These are phyloP conservation scores for Yamadazyma tumulicola DNA, from an alignment of 805 yeast species.

Conservation along the genomic window DNA sequence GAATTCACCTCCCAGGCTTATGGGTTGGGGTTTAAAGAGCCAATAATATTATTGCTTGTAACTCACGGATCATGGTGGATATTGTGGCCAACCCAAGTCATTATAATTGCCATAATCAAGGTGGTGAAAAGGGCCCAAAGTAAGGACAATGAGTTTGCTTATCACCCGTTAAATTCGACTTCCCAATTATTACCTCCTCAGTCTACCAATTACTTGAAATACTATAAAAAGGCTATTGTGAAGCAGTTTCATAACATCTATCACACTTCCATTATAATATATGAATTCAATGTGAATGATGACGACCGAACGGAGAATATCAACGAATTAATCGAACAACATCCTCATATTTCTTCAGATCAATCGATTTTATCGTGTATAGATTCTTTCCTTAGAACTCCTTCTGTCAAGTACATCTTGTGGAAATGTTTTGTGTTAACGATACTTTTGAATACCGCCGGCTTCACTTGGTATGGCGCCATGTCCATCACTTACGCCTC, in stretches of 20 bases:
- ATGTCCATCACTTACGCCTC: constrained; percentile 77
- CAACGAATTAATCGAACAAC: constrained; percentile 31
- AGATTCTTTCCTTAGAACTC: constrained; percentile 36
- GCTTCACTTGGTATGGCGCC: constrained; percentile 82
- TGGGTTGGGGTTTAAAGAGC: constrained; percentile 58
- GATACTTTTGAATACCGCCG: constrained; percentile 66
- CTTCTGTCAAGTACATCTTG: constrained; percentile 48
- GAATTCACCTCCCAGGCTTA: constrained; percentile 74
- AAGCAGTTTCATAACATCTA: constrained; percentile 43
- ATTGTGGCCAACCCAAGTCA: constrained; percentile 67
- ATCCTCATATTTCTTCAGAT: constrained; percentile 33
- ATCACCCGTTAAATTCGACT: constrained; percentile 10
- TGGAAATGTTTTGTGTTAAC: constrained; percentile 44
- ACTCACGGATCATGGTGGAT: constrained; percentile 80
- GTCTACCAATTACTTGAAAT: constrained; percentile 15
- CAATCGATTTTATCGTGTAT: constrained; percentile 32
- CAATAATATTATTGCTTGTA: constrained; percentile 58
- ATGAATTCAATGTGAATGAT: constrained; percentile 36
- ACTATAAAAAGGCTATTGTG: constrained; percentile 35
- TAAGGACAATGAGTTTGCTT: not conserved
- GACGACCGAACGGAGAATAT: constrained; percentile 32
- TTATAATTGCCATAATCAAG: constrained; percentile 24
- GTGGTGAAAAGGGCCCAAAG: constrained; percentile 1
- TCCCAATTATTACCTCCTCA: constrained; percentile 7
- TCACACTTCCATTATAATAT: constrained; percentile 41